Evolutionary conservation across 2,329 filamentous ascomycete genomes (phyloP), one percentile per base, ranked within the genome.

Genomic region (Fusarium sp.): DNA sequence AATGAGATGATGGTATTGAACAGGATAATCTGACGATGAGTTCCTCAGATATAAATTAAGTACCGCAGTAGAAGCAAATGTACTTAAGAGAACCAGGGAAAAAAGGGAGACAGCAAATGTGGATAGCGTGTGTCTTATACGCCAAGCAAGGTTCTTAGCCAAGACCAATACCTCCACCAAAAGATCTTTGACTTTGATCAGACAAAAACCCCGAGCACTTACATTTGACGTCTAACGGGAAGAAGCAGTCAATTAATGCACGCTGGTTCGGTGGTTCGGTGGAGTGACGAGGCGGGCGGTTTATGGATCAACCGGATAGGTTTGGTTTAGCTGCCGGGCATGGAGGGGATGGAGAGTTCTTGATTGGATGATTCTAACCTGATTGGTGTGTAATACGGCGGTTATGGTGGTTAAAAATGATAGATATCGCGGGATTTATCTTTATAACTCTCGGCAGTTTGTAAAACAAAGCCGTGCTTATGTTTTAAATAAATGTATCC

Each of bases 231-330:
- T 38, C 61, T 59, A 65, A 65, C 39, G 54, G 23, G 35, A 65
- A 59, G 20, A 47, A 65, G 62, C 43, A 65, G 60, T 12, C 42
- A 39, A 47, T 46, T 31, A 38, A 47, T 65, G 35, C 37, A 59
- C 41, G 26, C 13, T 33, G 54, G 41, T 39, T 61, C 38, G 26
- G 46, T 37, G 41, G 37, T 37, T 43, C 41, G 38, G 28, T 38
- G 58, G 23, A 12, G 26, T 35, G 35, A 50, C 29, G 48, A 49
- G 61, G 50, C 31, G 38, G 50, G 50, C 33, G 49, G 47, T 54
- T 18, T 31, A 63, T 66, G 41, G 48, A 62, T 62, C 57, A 54
- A 50, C 29, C 12, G 35, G 35, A 33, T 41, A 18, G 10, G 49
- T 31, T 42, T 47, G 49, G 42, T 18, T 29, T 63, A 63, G 60